These are phyloP conservation scores for Pisolithus thermaeus DNA, from an alignment of 1,284 basidiomycete species.

Conservation along the genomic window DNA sequence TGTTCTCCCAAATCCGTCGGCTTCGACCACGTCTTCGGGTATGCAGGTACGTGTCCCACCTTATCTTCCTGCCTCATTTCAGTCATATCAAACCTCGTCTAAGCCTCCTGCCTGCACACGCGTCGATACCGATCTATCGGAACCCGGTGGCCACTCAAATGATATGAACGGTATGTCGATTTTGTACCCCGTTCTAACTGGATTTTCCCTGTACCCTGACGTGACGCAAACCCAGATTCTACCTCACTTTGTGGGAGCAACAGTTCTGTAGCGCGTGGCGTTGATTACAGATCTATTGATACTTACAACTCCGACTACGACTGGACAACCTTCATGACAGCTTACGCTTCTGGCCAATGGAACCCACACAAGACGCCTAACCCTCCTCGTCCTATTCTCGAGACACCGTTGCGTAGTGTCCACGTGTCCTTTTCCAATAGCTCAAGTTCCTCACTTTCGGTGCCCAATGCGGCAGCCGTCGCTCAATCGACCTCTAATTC, in stretches of 20 bases:
- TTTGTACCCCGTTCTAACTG: conserved; percentile 5
- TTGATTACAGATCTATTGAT: conserved; percentile 16
- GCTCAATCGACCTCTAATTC: conserved; percentile 11
- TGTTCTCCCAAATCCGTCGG: conserved; percentile 16
- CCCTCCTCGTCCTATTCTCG: conserved; percentile 43
- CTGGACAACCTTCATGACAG: conserved; percentile 72
- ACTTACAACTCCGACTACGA: conserved; percentile 43
- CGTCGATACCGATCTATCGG: conserved; percentile 10
- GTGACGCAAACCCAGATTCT: conserved; percentile 12
- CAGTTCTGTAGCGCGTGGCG: neutral
- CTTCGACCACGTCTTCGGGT: conserved; percentile 5
- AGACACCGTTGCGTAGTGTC: conserved; percentile 15
- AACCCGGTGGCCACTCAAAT: conserved; percentile 8
- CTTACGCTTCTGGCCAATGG: conserved; percentile 76
- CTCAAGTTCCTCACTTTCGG: neutral
- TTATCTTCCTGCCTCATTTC: neutral
- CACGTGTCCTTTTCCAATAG: conserved; percentile 10
- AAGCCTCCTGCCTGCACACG: conserved; percentile 8
- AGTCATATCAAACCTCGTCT: neutral
- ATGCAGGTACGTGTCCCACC: conserved; percentile 7
- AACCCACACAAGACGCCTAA: conserved; percentile 73
- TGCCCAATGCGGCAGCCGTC: conserved; percentile 3
- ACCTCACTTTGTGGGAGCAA: neutral
- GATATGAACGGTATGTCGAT: conserved; percentile 20
- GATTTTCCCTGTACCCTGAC: conserved; percentile 21